Base-by-base conservation (phyloP, 306 rosid species). In the Amphicarpaea edgeworthii region DNA sequence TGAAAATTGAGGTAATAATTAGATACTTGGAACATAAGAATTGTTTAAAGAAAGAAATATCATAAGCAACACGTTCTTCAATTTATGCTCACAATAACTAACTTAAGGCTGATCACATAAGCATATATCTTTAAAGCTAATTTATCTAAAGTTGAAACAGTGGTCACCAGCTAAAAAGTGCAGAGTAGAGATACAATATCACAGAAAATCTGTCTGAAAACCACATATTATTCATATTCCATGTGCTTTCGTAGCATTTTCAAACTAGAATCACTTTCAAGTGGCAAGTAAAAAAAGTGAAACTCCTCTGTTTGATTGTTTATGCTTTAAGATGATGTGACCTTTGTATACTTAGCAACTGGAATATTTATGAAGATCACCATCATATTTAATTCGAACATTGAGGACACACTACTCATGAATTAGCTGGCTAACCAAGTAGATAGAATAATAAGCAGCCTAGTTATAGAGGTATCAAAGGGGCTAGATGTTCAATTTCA, bases 371-470 rank as follows among this genome's bases (percentile, higher is more conserved):
- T 8, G 37, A 77, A 78, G 60, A 80, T 60, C 40, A 23, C 38
- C 77, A 67, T 75, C 43, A 51, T 20, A 62, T 68, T 15, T 43
- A 57, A 40, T 67, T 40, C 11, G 8, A 43, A 53, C 5, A 69
- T 21, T 38, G 63, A 46, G 32, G 54, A 16, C 58, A 66, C 16
- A 12, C 23, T 68, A 67, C 28, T 51, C 21, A 49, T 21, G 60
- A 40, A 20, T 54, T 49, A n/a, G 40, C 61, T 75, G 45, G 23
- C 68, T 81, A 43, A 69, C 49, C 40, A 45, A 46, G 50, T 62
- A 65, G 69, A 64, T 45, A 81, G 59, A 78, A 40, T 45, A 60
- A 68, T 61, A 68, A 54, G 30, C 69, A 70, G 77, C 79, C 53
- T 55, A 24, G 40, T 7, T 12, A 38, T 54, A 70, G 64, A 21